phyloP scores from a whole-genome alignment of 176 grass and related monocot species.

The Phoenix roebelenii region DNA sequence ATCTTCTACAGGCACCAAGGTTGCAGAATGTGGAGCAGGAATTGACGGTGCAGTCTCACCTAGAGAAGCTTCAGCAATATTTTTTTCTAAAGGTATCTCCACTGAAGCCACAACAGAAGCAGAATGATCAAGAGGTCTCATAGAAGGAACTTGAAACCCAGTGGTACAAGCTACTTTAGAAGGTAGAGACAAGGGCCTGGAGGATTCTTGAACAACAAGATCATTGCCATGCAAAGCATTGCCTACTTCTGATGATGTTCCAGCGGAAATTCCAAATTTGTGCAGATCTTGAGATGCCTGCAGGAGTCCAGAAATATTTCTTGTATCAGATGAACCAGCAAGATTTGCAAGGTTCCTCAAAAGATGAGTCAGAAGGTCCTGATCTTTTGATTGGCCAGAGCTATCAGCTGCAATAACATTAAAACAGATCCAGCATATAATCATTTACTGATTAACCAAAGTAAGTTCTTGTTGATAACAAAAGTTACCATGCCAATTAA shows the following conservation, averaged over 20 bases:
- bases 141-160: background rate
- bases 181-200: background rate
- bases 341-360: slow-evolving; percentile 49
- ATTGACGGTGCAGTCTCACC: background rate
- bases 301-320: slow-evolving; percentile 1
- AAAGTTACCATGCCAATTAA: no score
- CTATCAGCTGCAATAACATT: slow-evolving; percentile 26
- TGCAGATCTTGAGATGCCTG: slow-evolving; percentile 36
- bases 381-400: slow-evolving; percentile 39
- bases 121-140: background rate
- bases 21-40: no score
- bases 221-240: slow-evolving; percentile 27
- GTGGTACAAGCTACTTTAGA: background rate
- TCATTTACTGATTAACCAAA: no score
- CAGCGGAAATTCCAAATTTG: slow-evolving; percentile 32
- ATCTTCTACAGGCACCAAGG: no score
- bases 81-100: background rate
- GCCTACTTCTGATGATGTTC: slow-evolving; percentile 30
- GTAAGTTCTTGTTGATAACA: no score
- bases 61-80: background rate
- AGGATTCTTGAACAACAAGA: slow-evolving; percentile 14
- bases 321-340: slow-evolving; percentile 32
- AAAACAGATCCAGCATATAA: no score
- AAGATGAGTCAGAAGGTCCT: slow-evolving; percentile 41
- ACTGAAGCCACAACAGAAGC: background rate